Evolutionary conservation across 768 basidiomycete species (phyloP), one percentile per base, ranked within the genome.

Genomic region (Trametes villosa): DNA sequence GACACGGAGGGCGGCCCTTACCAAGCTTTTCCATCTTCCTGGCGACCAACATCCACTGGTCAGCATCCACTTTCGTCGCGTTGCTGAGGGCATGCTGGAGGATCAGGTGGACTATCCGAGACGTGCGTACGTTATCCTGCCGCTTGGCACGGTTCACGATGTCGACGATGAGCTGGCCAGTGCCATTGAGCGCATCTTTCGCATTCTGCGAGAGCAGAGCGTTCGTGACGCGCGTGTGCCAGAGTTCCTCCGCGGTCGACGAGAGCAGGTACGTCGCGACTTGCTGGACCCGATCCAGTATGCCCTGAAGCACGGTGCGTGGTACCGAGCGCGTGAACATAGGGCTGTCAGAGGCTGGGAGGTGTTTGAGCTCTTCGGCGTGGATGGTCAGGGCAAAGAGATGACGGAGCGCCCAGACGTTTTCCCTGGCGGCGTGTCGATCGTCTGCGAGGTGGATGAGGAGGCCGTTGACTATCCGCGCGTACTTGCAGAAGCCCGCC

Each of bases 41-140:
- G 2, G 85, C 89, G n/a, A 90, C 76, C 3, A 76, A 68, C 46
- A 97, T 71, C 94, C 96, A 96, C 41, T 80, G 70, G 60, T 94
- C 94, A 0, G 85, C 86, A 64, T 96, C 93, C 0, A 75, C 76
- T 45, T 76, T 80, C 3, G 82, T 82, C 0, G 87, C 78, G 41
- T 86, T 86, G 50, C 81, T 77, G 47, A 91, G 72, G 60, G 85
- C 65, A 69, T 86, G 79, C 59, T 82, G 81, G 36, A 97, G 67
- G 6, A 94, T 77, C 22, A 76, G 74, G 46, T 82, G 76, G 27
- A 97, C 72, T 12, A 90, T 77, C 2, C 90, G 78, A 9, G 84
- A 70, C 54, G 89, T 86, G 24, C 85, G 74, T 4, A 83, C 70
- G 33, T 74, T 77, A 65, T 90, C 85, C 12, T 68, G 72, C 42